Evolutionary conservation across 148 eudicot genomes (phyloP), one percentile per base, ranked within the genome.

Genomic region (Suaeda aralocaspica): DNA sequence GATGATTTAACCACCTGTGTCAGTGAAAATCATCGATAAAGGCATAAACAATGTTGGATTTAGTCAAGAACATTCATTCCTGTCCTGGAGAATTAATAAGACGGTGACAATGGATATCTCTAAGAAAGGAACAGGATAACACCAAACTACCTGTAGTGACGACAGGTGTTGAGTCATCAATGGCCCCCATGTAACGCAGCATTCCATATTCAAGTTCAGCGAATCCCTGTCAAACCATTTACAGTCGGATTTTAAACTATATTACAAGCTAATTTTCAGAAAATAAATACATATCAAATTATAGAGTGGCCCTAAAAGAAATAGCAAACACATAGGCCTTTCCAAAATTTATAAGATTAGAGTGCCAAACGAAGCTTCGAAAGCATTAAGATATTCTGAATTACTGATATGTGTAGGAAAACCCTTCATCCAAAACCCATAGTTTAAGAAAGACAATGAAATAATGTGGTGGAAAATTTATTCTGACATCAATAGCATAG

Each of bases 141-240:
- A 63, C 31, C 19, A 69, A 19, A 13, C 64, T 78, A 90, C 98
- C 92, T 48, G 98, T 88, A 49, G 98, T 92, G 57, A 92, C 85
- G 70, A 92, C 78, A 78, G 89, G 92, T 26, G 96, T 92, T 42
- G 86, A 78, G 75, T 90, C 96, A 79, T 92, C 96, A 59, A 92
- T 92, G 64, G 96, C 92, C 42, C 90, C 90, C 96, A 90, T 92
- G 85, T 90, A 90, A 26, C 96, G 86, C 72, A 92, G 77, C 98
- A 92, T 92, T 25, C 96, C 98, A 74, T 90, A 92, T 86, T 92
- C 98, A 74, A 92, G 89, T 78, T 92, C 98, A 28, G 98, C 96
- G 82, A 92, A 92, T 64, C 98, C 98, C 96, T 92, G 78, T 70
- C 73, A 66, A 44, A 3, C 39, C 68, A 76, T 36, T 51, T 22